Conservation (phyloP, 495 filamentous ascomycete genomes). For the Aspergillus nidulans region DNA sequence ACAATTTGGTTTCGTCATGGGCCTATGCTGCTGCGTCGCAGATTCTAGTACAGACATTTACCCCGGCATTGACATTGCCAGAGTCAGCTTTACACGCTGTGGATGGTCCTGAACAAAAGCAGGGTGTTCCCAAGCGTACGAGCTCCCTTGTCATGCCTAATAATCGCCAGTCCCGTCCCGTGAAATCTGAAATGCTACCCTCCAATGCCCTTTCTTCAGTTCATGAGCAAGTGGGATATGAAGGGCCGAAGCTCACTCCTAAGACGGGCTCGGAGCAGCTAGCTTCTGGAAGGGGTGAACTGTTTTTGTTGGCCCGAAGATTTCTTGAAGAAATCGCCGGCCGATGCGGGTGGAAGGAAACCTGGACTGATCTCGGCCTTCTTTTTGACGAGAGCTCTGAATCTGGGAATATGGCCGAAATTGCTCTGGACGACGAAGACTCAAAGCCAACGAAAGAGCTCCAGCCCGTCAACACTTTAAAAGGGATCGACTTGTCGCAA, state of each 20-base stretch:
- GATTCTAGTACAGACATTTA: conserved; percentile 70
- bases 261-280: conserved; percentile 76
- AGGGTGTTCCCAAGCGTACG: conserved; percentile 38
- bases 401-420: conserved; percentile 41
- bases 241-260: conserved; percentile 28
- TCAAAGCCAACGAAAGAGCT: conserved; percentile 19
- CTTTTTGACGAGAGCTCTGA: conserved; percentile 52
- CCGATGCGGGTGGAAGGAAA: conserved; percentile 70
- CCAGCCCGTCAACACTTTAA: conserved; percentile 38
- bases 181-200: conserved; percentile 31
- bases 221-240: conserved; percentile 23
- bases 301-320: conserved; percentile 73
- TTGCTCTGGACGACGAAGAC: conserved; percentile 35
- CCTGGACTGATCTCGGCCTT: conserved; percentile 61
- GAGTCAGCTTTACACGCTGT: conserved; percentile 47
- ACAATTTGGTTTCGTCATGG: conserved; percentile 82
- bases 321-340: conserved; percentile 70
- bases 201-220: conserved; percentile 17
- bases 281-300: conserved; percentile 74
- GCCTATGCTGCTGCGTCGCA: conserved; percentile 74
- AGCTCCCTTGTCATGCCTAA: conserved; percentile 37
- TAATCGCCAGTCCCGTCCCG: conserved; percentile 24
- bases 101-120: conserved; percentile 39
- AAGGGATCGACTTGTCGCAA: conserved; percentile 27
- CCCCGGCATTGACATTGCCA: conserved; percentile 61